phyloP scores from a whole-genome alignment of 305 asterid species.

The Plantago coronopus region DNA sequence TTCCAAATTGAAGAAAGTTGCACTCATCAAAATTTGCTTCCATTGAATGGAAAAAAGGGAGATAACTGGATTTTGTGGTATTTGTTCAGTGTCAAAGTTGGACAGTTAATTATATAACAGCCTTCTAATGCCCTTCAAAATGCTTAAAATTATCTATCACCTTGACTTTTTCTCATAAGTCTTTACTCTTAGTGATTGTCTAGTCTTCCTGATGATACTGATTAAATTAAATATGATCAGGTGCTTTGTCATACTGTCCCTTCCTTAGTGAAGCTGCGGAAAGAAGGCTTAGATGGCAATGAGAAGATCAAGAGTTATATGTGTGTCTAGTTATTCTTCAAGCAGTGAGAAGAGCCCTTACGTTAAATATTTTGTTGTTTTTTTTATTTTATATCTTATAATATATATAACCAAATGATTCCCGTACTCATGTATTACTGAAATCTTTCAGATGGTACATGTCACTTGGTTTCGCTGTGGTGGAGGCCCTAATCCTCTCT shows the following conservation, averaged over 20 bases:
- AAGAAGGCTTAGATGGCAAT: constrained; percentile 98
- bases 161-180: constrained; percentile 2
- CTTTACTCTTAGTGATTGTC: constrained; percentile 15
- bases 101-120: not conserved
- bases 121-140: not conserved
- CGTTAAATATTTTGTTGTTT: constrained; percentile 28
- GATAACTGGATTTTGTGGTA: not conserved
- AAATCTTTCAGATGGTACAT: constrained; percentile 90
- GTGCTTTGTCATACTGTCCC: constrained; percentile 85
- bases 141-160: not conserved
- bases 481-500: constrained; percentile 74
- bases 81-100: not conserved
- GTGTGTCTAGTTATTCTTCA: constrained; percentile 82
- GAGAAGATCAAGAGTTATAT: constrained; percentile 99
- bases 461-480: constrained; percentile 83
- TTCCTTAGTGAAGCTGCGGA: constrained; percentile 90
- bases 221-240: constrained; percentile 37
- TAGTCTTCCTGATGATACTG: constrained; percentile 17
- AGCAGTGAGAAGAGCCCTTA: constrained; percentile 69
- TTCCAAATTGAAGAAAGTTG: too few relatives aligned
- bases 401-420: too few relatives aligned
- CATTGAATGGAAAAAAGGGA: too few relatives aligned
- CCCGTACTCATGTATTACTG: constrained; percentile 25
- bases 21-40: too few relatives aligned
- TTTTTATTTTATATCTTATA: constrained; percentile 10